These are phyloP conservation scores for Lepidium campestre DNA, from an alignment of 441 rosid species.

Conservation along the genomic window DNA sequence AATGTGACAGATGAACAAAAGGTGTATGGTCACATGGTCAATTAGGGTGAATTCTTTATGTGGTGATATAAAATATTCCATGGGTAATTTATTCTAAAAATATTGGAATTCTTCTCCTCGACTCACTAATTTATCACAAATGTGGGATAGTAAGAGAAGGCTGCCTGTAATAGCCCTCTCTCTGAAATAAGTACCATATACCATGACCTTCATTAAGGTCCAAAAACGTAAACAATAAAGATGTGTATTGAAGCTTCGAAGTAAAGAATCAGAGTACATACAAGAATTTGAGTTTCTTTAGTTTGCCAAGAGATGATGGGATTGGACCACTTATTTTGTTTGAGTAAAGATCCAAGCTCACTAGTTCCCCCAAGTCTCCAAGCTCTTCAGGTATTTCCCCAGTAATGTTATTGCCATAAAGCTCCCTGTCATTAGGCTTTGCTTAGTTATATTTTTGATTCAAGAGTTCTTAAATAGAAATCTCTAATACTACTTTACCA, in stretches of 20 bases:
- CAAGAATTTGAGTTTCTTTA: slow-evolving; percentile 71
- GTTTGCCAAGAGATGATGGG: slow-evolving; percentile 65
- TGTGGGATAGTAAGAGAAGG: neutral
- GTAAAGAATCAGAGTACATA: slow-evolving; percentile 31
- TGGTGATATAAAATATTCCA: neutral
- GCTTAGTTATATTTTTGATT: neutral
- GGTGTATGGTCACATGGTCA: neutral
- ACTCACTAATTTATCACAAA: neutral
- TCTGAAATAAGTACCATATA: neutral
- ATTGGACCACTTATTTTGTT: slow-evolving; percentile 59
- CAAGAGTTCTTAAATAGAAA: neutral
- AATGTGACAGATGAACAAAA: neutral
- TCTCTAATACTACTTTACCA: neutral
- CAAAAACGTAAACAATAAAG: neutral
- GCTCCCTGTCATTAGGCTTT: slow-evolving; percentile 65
- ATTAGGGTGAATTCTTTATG: neutral
- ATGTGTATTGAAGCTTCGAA: neutral
- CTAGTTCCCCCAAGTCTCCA: slow-evolving; percentile 68
- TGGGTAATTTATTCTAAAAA: neutral
- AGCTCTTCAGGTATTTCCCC: slow-evolving; percentile 78
- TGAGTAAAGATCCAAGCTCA: slow-evolving; percentile 91
- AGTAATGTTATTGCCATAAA: slow-evolving; percentile 83
- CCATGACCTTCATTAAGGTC: neutral
- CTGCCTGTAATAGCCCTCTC: neutral
- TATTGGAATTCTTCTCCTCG: neutral